Percentiles rank a stretch among this genome's conserved stretches.
Conservation (phyloP, 768 basidiomycete species). For the Peribolospora baueri region DNA sequence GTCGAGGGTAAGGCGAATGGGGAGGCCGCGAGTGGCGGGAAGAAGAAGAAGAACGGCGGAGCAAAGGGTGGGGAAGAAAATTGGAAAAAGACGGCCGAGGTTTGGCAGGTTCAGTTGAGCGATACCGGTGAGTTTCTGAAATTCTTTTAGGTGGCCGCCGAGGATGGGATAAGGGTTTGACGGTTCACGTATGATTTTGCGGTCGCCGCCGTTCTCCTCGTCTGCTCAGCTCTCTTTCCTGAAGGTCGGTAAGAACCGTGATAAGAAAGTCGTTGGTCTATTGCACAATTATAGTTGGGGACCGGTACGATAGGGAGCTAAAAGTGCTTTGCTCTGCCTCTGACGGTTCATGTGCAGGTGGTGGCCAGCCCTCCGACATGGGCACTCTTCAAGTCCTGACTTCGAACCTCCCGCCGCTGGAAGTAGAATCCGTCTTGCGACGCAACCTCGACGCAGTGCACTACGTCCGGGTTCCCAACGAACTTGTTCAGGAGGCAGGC, state of each 20-base stretch:
- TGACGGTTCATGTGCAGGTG: constrained; percentile 18
- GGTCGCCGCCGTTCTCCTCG: background rate
- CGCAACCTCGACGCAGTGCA: constrained; percentile 52
- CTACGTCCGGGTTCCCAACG: constrained; percentile 23
- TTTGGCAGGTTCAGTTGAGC: constrained; percentile 42
- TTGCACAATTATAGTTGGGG: constrained; percentile 1
- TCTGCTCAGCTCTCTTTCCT: constrained; percentile 34
- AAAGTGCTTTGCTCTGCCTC: background rate
- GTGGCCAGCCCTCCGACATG: constrained; percentile 56
- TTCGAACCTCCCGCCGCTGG: constrained; percentile 19
- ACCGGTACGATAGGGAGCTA: background rate
- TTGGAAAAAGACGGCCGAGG: constrained; percentile 19
- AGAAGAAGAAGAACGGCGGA: constrained; percentile 26
- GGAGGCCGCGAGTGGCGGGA: constrained; percentile 10
- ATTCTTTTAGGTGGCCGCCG: background rate
- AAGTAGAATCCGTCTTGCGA: constrained; percentile 29
- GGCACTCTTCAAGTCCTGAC: constrained; percentile 27
- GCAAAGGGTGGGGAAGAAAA: constrained; percentile 18
- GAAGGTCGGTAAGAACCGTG: constrained; percentile 23
- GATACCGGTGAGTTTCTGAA: constrained; percentile 28
- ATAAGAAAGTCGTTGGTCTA: constrained; percentile 1
- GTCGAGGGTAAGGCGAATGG: background rate
- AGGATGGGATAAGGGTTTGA: background rate
- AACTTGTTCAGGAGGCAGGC: constrained; percentile 3
- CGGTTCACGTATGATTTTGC: too few relatives aligned